Evolutionary conservation across 2,329 filamentous ascomycete species (phyloP).

Genomic region (Aspergillus intermedius): DNA sequence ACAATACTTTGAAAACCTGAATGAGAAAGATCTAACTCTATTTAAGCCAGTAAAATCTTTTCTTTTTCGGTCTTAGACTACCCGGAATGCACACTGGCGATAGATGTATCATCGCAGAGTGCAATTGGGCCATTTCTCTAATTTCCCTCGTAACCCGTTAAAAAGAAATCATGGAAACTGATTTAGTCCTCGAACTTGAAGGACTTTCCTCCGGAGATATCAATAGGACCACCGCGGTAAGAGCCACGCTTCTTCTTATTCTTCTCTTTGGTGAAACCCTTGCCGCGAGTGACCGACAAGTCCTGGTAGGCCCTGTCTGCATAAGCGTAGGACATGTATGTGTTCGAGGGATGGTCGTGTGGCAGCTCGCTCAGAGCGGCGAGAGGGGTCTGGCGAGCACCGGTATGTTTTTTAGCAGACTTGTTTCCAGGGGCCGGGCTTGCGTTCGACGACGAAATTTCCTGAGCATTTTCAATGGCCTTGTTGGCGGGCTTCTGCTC

Average conservation of each 20-base stretch:
- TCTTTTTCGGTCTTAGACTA: not conserved
- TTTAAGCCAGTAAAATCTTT: conserved; percentile 5
- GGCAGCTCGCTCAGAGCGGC: conserved; percentile 63
- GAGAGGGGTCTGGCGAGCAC: conserved; percentile 64
- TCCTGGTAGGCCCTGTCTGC: conserved; percentile 83
- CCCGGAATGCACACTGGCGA: not conserved
- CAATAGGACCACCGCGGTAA: conserved; percentile 83
- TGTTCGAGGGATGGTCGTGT: conserved; percentile 69
- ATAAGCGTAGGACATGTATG: conserved; percentile 78
- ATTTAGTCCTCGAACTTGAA: conserved; percentile 88
- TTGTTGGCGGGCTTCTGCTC: conserved; percentile 16
- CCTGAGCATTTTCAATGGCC: conserved; percentile 15
- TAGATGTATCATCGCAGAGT: not conserved
- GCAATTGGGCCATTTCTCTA: not conserved
- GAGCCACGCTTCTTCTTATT: conserved; percentile 95
- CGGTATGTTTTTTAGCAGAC: conserved; percentile 36
- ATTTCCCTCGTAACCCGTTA: conserved; percentile 7
- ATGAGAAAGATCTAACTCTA: conserved; percentile 10
- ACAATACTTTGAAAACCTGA: conserved; percentile 9
- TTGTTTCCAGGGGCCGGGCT: conserved; percentile 35
- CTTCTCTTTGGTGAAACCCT: conserved; percentile 99
- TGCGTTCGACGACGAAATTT: conserved; percentile 47
- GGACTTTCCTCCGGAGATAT: conserved; percentile 72
- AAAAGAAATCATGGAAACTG: conserved; percentile 1
- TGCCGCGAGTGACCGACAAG: conserved; percentile 83